A percentile compares a stretch with the other conserved stretches of the same genome.
Evolutionary conservation across 2,329 filamentous ascomycete species (phyloP).

Genomic region (Hypoxylon sp.): DNA sequence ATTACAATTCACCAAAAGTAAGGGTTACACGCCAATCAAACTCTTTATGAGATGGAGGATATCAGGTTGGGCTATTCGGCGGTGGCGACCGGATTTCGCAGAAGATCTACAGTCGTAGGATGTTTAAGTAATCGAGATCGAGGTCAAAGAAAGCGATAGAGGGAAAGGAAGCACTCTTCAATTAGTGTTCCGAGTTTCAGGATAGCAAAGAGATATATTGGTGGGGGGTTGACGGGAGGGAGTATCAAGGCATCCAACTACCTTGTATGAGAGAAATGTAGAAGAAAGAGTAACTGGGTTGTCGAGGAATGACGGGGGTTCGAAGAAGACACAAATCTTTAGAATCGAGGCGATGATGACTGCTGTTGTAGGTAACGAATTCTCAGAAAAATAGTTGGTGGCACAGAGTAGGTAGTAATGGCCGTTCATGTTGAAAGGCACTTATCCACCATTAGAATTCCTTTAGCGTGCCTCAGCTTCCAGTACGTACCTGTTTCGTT

Average conservation of each 20-base stretch:
- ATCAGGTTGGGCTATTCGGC: conserved; percentile 30
- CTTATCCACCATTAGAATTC: conserved; percentile 41
- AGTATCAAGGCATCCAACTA: conserved; percentile 24
- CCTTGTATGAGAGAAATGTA: conserved; percentile 9
- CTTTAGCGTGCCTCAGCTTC: conserved; percentile 39
- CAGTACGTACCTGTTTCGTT: conserved; percentile 20
- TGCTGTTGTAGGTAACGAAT: conserved; percentile 17
- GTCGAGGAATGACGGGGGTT: conserved; percentile 9
- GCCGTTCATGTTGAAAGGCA: conserved; percentile 39
- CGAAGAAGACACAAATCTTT: conserved; percentile 7
- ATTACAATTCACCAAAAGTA: conserved; percentile 38
- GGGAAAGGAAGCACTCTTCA: conserved; percentile 34
- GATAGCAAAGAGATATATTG: conserved; percentile 36
- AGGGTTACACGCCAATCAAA: conserved; percentile 30
- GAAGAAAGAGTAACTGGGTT: conserved; percentile 12
- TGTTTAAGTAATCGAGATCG: conserved; percentile 35
- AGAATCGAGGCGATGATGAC: conserved; percentile 18
- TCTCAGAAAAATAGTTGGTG: conserved; percentile 39
- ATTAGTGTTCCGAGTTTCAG: conserved; percentile 37
- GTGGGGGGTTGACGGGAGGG: conserved; percentile 17
- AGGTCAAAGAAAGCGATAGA: conserved; percentile 27
- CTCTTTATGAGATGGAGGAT: conserved; percentile 31
- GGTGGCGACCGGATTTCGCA: conserved; percentile 35
- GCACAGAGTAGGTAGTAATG: conserved; percentile 23
- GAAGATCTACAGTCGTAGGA: conserved; percentile 32